Percentiles rank a stretch among this genome's conserved stretches.
These are phyloP conservation scores for Marchantia polymorpha DNA, from an alignment of 225 moss, liverwort and hornwort genomes.

Conservation along the genomic window DNA sequence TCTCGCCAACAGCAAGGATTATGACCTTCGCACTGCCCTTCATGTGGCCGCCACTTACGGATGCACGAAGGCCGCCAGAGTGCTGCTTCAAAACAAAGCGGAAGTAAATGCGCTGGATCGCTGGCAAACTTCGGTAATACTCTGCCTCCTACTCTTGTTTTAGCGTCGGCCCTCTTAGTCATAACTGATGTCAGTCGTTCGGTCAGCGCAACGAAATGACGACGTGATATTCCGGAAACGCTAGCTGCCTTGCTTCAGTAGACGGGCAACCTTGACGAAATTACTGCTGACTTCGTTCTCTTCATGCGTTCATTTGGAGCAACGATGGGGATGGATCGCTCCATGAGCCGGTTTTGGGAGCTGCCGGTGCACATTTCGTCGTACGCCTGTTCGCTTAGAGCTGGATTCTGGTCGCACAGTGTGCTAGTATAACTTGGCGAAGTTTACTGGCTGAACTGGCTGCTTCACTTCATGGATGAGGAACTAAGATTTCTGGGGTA, in stretches of 20 bases:
- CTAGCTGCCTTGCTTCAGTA: not conserved
- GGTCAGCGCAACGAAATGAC: not conserved
- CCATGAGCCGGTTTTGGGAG: not conserved
- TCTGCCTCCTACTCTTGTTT: not conserved
- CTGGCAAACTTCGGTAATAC: slow-evolving; percentile 44
- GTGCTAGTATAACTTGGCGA: no score
- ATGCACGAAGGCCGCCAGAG: slow-evolving; percentile 34
- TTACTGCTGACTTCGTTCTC: not conserved
- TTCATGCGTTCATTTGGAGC: no score
- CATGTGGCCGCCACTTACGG: slow-evolving; percentile 48
- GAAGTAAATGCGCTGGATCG: slow-evolving; percentile 51
- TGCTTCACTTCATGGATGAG: not conserved
- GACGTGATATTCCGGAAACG: not conserved
- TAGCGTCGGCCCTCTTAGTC: not conserved
- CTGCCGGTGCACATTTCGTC: not conserved
- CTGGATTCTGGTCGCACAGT: no score
- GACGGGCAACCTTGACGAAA: not conserved
- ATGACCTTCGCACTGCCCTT: slow-evolving; percentile 47
- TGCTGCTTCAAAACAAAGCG: slow-evolving; percentile 34
- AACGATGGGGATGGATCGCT: no score
- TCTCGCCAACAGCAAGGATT: slow-evolving; percentile 36
- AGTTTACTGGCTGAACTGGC: no score
- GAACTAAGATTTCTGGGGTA: not conserved
- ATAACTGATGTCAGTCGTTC: not conserved
- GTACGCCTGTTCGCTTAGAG: not conserved